Conservation (phyloP, 345 rosid genomes). For the Lagerstroemia speciosa region DNA sequence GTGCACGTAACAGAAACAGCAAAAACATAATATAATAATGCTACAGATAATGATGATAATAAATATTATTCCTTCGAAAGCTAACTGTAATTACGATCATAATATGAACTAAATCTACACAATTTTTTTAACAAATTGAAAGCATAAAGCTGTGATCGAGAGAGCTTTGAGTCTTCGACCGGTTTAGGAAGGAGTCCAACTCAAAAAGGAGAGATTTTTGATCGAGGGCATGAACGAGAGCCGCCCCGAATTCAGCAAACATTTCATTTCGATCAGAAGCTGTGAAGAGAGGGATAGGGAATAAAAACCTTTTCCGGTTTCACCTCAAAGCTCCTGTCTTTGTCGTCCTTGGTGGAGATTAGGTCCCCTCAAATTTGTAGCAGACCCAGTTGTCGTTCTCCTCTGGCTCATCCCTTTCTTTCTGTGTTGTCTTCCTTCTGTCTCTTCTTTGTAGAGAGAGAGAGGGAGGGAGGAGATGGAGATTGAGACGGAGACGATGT, state of each 20-base stretch:
- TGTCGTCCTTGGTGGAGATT: slow-evolving; percentile 6
- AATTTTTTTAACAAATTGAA: not conserved
- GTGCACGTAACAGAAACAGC: not conserved
- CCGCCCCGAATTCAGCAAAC: slow-evolving; percentile 12
- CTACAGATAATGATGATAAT: not conserved
- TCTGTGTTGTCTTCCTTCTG: slow-evolving; percentile 10
- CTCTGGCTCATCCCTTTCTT: not conserved
- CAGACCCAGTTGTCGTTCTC: not conserved
- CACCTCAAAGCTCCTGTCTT: not conserved
- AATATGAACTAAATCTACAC: not conserved
- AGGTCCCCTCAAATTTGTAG: slow-evolving; percentile 4
- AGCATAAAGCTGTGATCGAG: not conserved
- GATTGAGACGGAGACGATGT: slow-evolving; percentile 32
- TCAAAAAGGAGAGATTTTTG: not conserved
- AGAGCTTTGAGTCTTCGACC: not conserved
- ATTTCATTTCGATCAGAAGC: slow-evolving; percentile 9
- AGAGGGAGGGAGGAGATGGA: slow-evolving; percentile 7
- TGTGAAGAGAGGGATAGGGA: slow-evolving; percentile 4
- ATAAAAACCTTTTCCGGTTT: not conserved
- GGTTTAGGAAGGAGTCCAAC: not conserved
- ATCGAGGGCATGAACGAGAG: slow-evolving; percentile 7
- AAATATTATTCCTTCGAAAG: not conserved
- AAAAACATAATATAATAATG: not conserved
- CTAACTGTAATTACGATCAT: too few relatives aligned
- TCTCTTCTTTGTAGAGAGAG: slow-evolving; percentile 3